Evolutionary conservation across 768 basidiomycete genomes (phyloP).

Genomic region (Psilocybe tampanensis): DNA sequence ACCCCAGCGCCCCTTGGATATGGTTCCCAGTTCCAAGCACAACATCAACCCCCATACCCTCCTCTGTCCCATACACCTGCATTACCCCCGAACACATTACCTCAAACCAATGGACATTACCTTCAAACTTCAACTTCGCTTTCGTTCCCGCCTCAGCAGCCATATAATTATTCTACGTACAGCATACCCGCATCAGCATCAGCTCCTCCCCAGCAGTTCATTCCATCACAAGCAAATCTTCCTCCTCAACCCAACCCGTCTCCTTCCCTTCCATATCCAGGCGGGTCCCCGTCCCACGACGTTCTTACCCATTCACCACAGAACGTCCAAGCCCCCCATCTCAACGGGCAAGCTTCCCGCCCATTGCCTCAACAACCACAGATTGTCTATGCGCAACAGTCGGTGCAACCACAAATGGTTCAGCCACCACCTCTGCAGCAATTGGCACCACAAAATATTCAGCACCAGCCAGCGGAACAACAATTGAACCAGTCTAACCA

Average conservation of each 20-base stretch:
- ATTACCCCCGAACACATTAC: conserved; percentile 22
- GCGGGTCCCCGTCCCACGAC: conserved; percentile 38
- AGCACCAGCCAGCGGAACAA: not conserved
- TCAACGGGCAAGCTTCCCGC: conserved; percentile 39
- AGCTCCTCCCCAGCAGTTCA: conserved; percentile 42
- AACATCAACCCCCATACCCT: conserved; percentile 26
- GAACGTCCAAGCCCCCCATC: conserved; percentile 26
- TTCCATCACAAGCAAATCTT: conserved; percentile 26
- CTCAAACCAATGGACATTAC: conserved; percentile 24
- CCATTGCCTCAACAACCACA: conserved; percentile 51
- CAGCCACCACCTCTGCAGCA: conserved; percentile 1
- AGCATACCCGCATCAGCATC: conserved; percentile 34
- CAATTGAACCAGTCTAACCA: not conserved
- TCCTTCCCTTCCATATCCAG: conserved; percentile 35
- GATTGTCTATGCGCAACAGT: conserved; percentile 36
- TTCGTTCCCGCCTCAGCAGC: conserved; percentile 40
- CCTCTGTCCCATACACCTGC: conserved; percentile 33
- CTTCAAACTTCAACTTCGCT: conserved; percentile 31
- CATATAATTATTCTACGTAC: conserved; percentile 40
- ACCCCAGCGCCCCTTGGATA: conserved; percentile 39
- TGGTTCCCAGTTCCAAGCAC: conserved; percentile 37
- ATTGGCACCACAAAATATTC: not conserved
- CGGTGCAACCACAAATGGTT: conserved; percentile 22
- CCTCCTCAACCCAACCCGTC: conserved; percentile 28
- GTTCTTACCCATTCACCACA: conserved; percentile 9